Evolutionary conservation across 1,284 basidiomycete genomes (phyloP).

Genomic region (Singerocomus inundabilis): DNA sequence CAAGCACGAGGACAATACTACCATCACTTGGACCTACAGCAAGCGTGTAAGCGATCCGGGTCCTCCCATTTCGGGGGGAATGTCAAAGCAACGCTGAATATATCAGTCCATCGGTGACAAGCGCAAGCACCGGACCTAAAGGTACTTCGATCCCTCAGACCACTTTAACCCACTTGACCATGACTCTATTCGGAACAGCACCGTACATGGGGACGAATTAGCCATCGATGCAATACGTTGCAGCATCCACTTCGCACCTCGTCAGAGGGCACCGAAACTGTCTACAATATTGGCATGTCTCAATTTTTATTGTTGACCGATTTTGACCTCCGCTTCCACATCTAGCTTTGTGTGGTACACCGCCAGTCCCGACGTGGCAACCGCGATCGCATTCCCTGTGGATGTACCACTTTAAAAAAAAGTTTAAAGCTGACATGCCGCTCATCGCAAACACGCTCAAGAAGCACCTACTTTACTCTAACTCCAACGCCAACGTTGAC

Average conservation of each 20-base stretch:
- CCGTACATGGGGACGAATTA: background rate
- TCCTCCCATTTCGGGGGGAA: background rate
- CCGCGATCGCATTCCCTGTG: background rate
- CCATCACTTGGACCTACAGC: conserved; percentile 19
- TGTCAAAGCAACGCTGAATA: conserved; percentile 21
- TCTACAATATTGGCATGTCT: conserved; percentile 4
- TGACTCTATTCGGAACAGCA: background rate
- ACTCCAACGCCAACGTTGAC: background rate
- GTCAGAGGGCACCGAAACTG: background rate
- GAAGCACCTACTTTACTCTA: background rate
- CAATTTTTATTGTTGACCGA: background rate
- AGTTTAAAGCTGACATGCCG: background rate
- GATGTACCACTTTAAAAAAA: background rate
- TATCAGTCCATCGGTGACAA: background rate
- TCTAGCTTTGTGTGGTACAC: background rate
- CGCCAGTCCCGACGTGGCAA: background rate
- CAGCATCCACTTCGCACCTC: background rate
- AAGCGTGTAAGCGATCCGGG: conserved; percentile 14
- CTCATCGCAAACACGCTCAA: background rate
- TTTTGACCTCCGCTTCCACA: background rate
- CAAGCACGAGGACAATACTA: conserved; percentile 18
- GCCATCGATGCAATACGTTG: background rate
- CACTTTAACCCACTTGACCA: background rate
- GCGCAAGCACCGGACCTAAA: background rate
- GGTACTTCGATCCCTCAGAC: background rate